These are phyloP conservation scores for Podaxis mareebaensis DNA, from an alignment of 768 basidiomycete genomes.

Conservation along the genomic window DNA sequence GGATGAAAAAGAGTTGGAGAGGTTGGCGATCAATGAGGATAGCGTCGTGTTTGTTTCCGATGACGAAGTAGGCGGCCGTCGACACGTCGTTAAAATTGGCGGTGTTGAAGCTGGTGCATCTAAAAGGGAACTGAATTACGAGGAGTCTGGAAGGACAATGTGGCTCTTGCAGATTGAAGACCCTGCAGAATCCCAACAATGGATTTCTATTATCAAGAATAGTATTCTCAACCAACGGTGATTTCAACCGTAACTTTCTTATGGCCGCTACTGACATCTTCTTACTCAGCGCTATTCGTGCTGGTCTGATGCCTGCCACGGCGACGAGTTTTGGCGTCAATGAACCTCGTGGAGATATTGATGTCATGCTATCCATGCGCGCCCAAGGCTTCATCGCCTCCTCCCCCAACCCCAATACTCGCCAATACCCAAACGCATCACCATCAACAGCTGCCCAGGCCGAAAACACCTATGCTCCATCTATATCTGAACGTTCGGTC, in stretches of 20 bases:
- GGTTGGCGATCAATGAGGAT: constrained; percentile 74
- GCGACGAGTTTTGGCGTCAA: constrained; percentile 35
- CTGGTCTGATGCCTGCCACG: constrained; percentile 55
- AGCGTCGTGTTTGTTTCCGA: constrained; percentile 78
- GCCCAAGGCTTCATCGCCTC: constrained; percentile 57
- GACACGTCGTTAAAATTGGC: constrained; percentile 66
- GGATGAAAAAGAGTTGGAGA: constrained; percentile 71
- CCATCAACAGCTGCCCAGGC: constrained; percentile 28
- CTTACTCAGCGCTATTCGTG: constrained; percentile 60
- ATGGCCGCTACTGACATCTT: constrained; percentile 13
- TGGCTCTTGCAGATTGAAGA: constrained; percentile 73
- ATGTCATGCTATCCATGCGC: constrained; percentile 81
- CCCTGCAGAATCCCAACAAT: constrained; percentile 62
- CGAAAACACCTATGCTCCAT: constrained; percentile 46
- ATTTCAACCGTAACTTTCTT: constrained; percentile 12
- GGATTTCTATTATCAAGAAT: constrained; percentile 76
- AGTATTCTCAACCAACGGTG: constrained; percentile 74
- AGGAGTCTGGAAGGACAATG: constrained; percentile 56
- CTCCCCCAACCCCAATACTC: constrained; percentile 20
- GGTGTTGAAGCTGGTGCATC: constrained; percentile 58
- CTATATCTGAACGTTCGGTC: constrained; percentile 43
- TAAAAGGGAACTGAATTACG: constrained; percentile 42
- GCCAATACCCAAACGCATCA: constrained; percentile 25
- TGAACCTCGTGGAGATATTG: constrained; percentile 79
- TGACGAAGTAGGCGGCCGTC: constrained; percentile 45